Percentiles rank a stretch among this genome's conserved stretches.
Conservation (phyloP, 768 basidiomycete species). For the Russula dissimulans region DNA sequence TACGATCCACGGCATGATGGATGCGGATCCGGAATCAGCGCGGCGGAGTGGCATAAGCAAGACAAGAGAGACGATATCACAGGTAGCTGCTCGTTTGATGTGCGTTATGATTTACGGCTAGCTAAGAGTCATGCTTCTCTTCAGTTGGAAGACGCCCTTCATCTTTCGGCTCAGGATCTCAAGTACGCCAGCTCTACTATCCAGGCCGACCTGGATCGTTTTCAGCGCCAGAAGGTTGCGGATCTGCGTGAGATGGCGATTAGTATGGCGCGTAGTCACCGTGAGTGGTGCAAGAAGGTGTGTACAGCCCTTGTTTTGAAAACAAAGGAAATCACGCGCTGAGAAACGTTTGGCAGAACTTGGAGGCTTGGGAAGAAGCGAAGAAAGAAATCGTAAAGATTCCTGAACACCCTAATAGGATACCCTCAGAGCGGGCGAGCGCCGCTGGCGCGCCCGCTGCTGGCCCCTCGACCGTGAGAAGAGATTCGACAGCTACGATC, state of each 20-base stretch:
- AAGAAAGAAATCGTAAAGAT: slow-evolving; percentile 87
- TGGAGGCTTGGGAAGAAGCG: slow-evolving; percentile 96
- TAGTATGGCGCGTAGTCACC: slow-evolving; percentile 79
- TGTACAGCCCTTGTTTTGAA: slow-evolving; percentile 3
- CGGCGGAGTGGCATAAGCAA: slow-evolving; percentile 89
- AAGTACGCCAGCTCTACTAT: slow-evolving; percentile 96
- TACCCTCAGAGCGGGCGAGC: slow-evolving; percentile 35
- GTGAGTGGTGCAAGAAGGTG: slow-evolving; percentile 97
- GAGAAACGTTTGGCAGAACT: slow-evolving; percentile 48
- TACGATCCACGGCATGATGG: slow-evolving; percentile 97
- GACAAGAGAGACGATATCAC: slow-evolving; percentile 90
- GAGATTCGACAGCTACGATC: slow-evolving; percentile 64
- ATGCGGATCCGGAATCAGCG: slow-evolving; percentile 94
- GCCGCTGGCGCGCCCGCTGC: background rate
- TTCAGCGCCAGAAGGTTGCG: slow-evolving; percentile 97
- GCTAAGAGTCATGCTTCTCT: slow-evolving; percentile 6
- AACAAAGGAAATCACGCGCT: background rate
- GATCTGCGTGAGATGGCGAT: slow-evolving; percentile 93
- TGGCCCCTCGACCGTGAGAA: slow-evolving; percentile 32
- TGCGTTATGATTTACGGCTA: background rate
- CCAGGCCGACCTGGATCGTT: slow-evolving; percentile 94
- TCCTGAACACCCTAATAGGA: slow-evolving; percentile 78
- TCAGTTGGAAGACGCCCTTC: slow-evolving; percentile 91
- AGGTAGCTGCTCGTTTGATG: slow-evolving; percentile 40
- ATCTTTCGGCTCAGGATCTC: slow-evolving; percentile 85